Percentiles rank a stretch among this genome's conserved stretches.
phyloP scores from a whole-genome alignment of 768 basidiomycete genomes.

The Mycena floridula region DNA sequence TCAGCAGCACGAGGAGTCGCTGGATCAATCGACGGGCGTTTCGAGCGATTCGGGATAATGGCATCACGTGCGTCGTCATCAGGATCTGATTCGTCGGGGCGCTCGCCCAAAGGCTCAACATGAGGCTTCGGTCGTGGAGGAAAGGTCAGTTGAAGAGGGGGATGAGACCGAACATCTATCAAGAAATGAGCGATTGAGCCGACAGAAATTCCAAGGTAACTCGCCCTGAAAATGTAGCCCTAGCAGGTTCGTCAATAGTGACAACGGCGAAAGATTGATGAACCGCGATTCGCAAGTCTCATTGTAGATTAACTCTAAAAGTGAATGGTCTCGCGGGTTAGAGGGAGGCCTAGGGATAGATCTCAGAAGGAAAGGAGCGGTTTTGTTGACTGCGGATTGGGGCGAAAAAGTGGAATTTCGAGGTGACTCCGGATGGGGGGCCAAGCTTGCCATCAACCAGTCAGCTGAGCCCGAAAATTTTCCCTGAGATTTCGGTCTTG shows the following conservation, averaged over 20 bases:
- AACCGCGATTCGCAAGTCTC: conserved; percentile 65
- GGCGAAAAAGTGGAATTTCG: neutral
- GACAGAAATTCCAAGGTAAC: conserved; percentile 8
- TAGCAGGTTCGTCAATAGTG: conserved; percentile 51
- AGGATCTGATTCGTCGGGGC: conserved; percentile 23
- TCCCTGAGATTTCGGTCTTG: neutral
- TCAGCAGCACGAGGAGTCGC: neutral
- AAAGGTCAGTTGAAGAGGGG: conserved; percentile 54
- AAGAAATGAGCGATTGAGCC: conserved; percentile 2
- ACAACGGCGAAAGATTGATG: conserved; percentile 61
- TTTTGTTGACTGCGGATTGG: neutral
- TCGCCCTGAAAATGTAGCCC: conserved; percentile 58
- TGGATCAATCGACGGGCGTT: neutral
- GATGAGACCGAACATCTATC: conserved; percentile 61
- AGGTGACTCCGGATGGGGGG: neutral
- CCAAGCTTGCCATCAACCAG: neutral
- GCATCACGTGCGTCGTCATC: conserved; percentile 27
- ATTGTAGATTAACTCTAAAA: conserved; percentile 58
- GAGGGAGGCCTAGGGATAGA: conserved; percentile 32
- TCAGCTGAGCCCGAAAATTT: neutral
- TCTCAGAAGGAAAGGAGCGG: conserved; percentile 26
- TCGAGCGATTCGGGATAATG: conserved; percentile 20
- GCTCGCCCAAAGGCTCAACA: conserved; percentile 9
- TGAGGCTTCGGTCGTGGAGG: conserved; percentile 30
- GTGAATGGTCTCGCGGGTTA: conserved; percentile 63